A percentile compares a stretch with the other conserved stretches of the same genome.
phyloP scores from a whole-genome alignment of 345 rosid genomes.

The Zanthoxylum bungeanum region DNA sequence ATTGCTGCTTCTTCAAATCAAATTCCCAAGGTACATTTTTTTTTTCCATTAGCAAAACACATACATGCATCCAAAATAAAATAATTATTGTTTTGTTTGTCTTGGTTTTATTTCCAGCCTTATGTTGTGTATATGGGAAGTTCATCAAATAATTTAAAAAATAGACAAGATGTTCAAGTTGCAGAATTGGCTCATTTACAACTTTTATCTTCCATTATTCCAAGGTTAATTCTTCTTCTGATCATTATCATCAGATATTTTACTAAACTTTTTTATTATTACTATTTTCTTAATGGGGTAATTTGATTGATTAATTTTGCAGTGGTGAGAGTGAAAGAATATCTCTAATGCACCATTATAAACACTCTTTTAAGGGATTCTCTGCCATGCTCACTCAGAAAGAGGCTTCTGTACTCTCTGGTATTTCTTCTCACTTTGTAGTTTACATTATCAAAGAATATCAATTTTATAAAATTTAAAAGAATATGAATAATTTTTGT shows the following conservation, averaged over 20 bases:
- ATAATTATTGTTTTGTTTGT: not conserved
- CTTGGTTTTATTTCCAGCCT: constrained; percentile 32
- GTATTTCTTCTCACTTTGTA: constrained; percentile 19
- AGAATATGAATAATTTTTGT: no score
- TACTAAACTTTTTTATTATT: not conserved
- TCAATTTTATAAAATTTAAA: no score
- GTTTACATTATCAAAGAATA: not conserved
- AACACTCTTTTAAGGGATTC: constrained; percentile 71
- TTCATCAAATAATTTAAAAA: constrained; percentile 24
- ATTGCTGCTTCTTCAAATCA: constrained; percentile 15
- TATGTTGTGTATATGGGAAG: constrained; percentile 79
- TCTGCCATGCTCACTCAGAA: constrained; percentile 67
- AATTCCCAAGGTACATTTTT: constrained; percentile 28
- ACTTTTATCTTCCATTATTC: constrained; percentile 44
- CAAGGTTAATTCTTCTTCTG: constrained; percentile 28
- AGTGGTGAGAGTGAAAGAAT: constrained; percentile 46
- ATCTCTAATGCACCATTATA: constrained; percentile 46
- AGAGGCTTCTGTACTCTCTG: constrained; percentile 62
- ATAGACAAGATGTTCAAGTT: constrained; percentile 11
- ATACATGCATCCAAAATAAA: not conserved
- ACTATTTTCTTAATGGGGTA: not conserved
- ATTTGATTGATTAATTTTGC: not conserved
- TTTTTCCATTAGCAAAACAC: not conserved
- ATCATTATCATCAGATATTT: not conserved
- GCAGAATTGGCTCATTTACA: constrained; percentile 42